These are phyloP conservation scores for Neopestalotiopsis clavispora DNA, from an alignment of 2,329 filamentous ascomycete species.

Conservation along the genomic window DNA sequence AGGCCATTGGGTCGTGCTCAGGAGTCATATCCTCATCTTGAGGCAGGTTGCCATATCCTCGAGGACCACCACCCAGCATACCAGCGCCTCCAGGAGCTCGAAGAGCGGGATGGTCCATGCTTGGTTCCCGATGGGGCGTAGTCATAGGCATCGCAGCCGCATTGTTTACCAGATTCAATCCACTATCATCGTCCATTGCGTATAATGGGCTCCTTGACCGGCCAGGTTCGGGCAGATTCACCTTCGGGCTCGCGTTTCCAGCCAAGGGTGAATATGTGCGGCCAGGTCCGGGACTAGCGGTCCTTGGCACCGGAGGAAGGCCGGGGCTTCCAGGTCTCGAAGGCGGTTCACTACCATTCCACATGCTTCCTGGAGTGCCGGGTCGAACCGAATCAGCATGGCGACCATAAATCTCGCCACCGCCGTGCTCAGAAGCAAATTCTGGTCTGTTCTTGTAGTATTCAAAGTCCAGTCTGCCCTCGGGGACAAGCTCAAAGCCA, in stretches of 20 bases:
- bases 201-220: slow-evolving; percentile 55
- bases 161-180: slow-evolving; percentile 55
- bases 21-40: slow-evolving; percentile 53
- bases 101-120: slow-evolving; percentile 31
- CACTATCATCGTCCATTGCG: slow-evolving; percentile 56
- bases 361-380: slow-evolving; percentile 63
- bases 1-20: slow-evolving; percentile 51
- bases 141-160: slow-evolving; percentile 57
- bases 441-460: slow-evolving; percentile 91
- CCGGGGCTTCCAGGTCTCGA: slow-evolving; percentile 58
- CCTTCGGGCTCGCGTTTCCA: slow-evolving; percentile 33
- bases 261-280: slow-evolving; percentile 27
- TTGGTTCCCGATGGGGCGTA: slow-evolving; percentile 38
- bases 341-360: slow-evolving; percentile 45
- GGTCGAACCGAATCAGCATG: slow-evolving; percentile 64
- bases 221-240: slow-evolving; percentile 31
- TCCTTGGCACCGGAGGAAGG: slow-evolving; percentile 33
- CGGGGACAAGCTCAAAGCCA: slow-evolving; percentile 89
- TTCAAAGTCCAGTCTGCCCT: slow-evolving; percentile 85
- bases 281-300: slow-evolving; percentile 32
- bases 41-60: slow-evolving; percentile 64
- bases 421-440: slow-evolving; percentile 87
- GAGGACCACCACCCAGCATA: slow-evolving; percentile 61
- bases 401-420: slow-evolving; percentile 69
- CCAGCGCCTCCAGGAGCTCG: slow-evolving; percentile 41